Evolutionary conservation across 179 eudicot genomes (phyloP).

Genomic region (Corrigiola litoralis): DNA sequence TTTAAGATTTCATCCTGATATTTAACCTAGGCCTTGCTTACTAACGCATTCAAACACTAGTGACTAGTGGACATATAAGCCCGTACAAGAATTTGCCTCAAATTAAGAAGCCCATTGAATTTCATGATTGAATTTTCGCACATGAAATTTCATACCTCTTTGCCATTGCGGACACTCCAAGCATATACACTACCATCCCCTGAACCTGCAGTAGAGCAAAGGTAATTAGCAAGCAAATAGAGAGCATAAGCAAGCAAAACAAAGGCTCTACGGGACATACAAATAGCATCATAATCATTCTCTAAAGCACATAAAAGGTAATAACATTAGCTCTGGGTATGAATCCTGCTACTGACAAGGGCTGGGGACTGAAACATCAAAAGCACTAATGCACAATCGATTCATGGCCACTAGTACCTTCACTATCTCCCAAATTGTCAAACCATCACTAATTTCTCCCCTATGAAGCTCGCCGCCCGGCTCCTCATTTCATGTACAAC

Average conservation of each 20-base stretch:
- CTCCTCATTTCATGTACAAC: too few species aligned
- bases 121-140: too few species aligned
- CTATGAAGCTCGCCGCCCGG: too few species aligned
- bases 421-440: background rate
- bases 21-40: too few species aligned
- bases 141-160: constrained; percentile 73
- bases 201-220: constrained; percentile 54
- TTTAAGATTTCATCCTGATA: background rate
- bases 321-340: background rate
- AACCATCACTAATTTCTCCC: background rate
- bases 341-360: background rate
- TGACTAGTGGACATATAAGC: background rate
- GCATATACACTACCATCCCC: constrained; percentile 97
- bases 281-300: background rate
- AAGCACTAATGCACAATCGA: background rate
- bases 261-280: background rate
- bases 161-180: constrained; percentile 90
- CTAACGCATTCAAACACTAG: background rate
- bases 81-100: background rate
- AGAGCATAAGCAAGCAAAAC: background rate
- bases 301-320: background rate
- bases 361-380: background rate
- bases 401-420: background rate
- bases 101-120: background rate
- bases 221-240: background rate